Evolutionary conservation across 2,329 filamentous ascomycete genomes (phyloP).

Genomic region (Xylaria sp.): DNA sequence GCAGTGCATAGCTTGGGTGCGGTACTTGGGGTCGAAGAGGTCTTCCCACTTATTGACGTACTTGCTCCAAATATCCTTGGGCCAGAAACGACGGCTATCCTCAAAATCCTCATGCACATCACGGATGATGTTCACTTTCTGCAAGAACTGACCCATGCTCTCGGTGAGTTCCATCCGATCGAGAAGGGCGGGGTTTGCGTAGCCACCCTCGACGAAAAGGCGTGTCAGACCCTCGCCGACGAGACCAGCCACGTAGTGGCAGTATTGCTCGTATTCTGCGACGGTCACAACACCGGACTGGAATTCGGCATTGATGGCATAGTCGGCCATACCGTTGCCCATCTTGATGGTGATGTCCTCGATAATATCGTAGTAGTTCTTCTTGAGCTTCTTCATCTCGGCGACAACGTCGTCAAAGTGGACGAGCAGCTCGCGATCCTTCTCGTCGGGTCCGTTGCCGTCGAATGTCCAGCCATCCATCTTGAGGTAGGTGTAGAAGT

Average conservation of each 20-base stretch:
- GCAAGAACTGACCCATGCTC: constrained; percentile 96
- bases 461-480: constrained; percentile 90
- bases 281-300: constrained; percentile 82
- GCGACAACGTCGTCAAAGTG: constrained; percentile 88
- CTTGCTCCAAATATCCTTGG: constrained; percentile 96
- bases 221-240: constrained; percentile 93
- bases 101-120: constrained; percentile 91
- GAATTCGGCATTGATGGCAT: constrained; percentile 83
- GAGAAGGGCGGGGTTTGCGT: constrained; percentile 86
- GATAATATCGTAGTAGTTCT: constrained; percentile 85
- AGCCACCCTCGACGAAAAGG: constrained; percentile 85
- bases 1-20: constrained; percentile 81
- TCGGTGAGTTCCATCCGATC: constrained; percentile 84
- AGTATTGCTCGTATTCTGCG: constrained; percentile 94
- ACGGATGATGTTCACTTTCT: constrained; percentile 99
- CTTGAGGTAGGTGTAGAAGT: constrained; percentile 82
- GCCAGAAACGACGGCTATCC: constrained; percentile 92
- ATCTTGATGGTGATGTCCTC: constrained; percentile 93
- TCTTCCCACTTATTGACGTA: constrained; percentile 91
- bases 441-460: constrained; percentile 88
- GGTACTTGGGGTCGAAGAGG: constrained; percentile 83
- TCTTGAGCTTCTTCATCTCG: constrained; percentile 90
- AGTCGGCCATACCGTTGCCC: constrained; percentile 99
- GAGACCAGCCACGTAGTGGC: constrained; percentile 98
- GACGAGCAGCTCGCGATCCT: constrained; percentile 90